These are phyloP conservation scores for Thozetella sp. DNA, from an alignment of 495 filamentous ascomycete species.

Conservation along the genomic window DNA sequence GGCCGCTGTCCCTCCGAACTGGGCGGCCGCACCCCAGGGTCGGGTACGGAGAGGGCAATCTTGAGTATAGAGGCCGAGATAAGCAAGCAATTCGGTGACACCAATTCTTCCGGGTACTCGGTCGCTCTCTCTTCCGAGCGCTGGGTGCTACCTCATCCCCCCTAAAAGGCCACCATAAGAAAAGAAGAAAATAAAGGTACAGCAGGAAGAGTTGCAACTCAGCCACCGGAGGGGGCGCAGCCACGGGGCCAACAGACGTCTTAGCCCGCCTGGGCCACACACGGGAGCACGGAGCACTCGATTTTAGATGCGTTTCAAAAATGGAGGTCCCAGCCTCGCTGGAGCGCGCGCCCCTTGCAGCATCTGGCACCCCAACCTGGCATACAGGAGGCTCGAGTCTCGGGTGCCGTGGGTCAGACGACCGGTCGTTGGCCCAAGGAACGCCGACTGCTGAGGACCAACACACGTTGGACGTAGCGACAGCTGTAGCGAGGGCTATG, in stretches of 20 bases:
- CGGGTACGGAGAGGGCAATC: too few species aligned
- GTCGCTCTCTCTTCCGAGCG: background rate
- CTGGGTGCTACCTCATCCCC: background rate
- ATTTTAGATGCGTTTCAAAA: background rate
- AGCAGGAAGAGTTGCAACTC: background rate
- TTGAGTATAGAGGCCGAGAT: background rate
- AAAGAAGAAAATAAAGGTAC: background rate
- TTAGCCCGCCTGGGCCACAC: too few species aligned
- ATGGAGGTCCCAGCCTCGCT: conserved; percentile 1
- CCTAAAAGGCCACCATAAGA: background rate
- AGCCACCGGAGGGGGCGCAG: background rate
- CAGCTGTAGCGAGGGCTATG: too few species aligned
- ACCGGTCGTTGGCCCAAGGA: background rate
- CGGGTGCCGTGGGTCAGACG: background rate
- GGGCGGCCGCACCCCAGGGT: too few species aligned
- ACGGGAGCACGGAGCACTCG: background rate
- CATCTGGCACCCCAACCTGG: background rate
- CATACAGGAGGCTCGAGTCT: background rate
- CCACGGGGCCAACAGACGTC: too few species aligned
- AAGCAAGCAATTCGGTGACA: background rate
- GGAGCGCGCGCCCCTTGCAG: background rate
- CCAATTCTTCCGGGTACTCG: background rate
- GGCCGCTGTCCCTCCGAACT: too few species aligned
- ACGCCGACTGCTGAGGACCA: too few species aligned
- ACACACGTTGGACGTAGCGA: too few species aligned